Evolutionary conservation across 495 filamentous ascomycete genomes (phyloP), one percentile per base, ranked within the genome.

Genomic region (Annulohypoxylon bovei): DNA sequence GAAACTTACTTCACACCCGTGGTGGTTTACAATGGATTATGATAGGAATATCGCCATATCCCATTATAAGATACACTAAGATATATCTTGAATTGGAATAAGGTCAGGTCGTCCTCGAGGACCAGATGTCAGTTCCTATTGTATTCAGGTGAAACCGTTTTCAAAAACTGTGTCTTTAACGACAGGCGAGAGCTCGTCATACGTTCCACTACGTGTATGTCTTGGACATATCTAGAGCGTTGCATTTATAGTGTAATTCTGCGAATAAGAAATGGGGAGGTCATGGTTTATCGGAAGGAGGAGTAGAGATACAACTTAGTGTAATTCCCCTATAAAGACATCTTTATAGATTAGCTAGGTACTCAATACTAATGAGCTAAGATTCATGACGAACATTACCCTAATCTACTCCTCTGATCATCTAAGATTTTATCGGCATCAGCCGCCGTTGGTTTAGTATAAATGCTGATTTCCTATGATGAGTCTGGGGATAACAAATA

Each of bases 171-270:
- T 40, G 30, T 35, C 33, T 30, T 50, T 12, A 23, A 42, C 44
- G 42, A 57, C 16, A 52, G 14, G 44, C 25, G 9, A 33, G 4
- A 20, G 35, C 47, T 35, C 27, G 56, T 57, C 55, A 23, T 2
- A 55, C 69, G 56, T 64, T 64, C 23, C 64, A 67, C 58, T 16
- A 46, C 44, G 6, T 54, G 59, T 27, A 55, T 32, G 44, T 20
- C 37, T 53, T 49, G 20, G 37, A 59, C 35, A 52, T 54, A 25
- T 58, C 33, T 30, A 55, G 28, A n/a, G 4, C 28, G 27, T 33
- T 71, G 28, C 37, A 56, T 58, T 49, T 39, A 14, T 3, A 28
- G 37, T 63, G 16, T 12, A 40, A 58, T 4, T 54, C 39, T 53
- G n/a, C 39, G 28, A 22, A n/a, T 46, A 57, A 20, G 25, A 6